Base-by-base conservation (phyloP, 768 basidiomycete species). In the Collybiopsis confluens region DNA sequence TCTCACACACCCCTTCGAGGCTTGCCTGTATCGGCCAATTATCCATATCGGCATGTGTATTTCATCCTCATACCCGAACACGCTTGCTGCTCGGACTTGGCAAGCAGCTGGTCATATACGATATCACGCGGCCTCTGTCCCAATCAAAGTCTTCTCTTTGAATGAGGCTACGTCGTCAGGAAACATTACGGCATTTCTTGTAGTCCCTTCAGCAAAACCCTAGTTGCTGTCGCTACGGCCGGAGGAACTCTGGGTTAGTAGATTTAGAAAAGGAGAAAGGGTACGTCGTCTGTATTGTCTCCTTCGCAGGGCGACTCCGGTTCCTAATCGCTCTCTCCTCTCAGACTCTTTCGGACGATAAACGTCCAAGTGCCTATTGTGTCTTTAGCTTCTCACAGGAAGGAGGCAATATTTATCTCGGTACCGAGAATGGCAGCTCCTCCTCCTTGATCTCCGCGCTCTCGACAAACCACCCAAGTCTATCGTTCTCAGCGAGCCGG, bases 221-320 rank as follows among this genome's bases (percentile, higher is more conserved):
- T 90, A 30, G 72, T 86, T 23, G 83, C 83, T 2, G 76, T 77
- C 40, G 80, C 77, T 1, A 83, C 77, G 38, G 70, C 76, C 11
- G 70, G 67, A 3, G 87, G 86, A 1, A 68, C 70, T 40, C 72
- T 90, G 10, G 73, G 67, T 3, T 90, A 7, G 67, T 90, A 45
- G 89, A 91, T 62, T 62, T 91, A 21, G 86, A 90, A 45, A 90
- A 88, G 64, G 86, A 89, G 54, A 83, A 83, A 59, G 78, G 79
- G 88, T 88, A 60, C 42, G 78, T n/a, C n/a, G n/a, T 33, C 42
- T 15, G 41, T 16, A 36, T 47, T 49, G 43, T 13, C 38, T 54
- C 35, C 18, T 20, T 41, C 18, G 7, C 8, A 16, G 16, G 37
- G 20, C 18, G 38, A 37, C 26, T 23, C 18, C 36, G 41, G 15